phyloP scores from a whole-genome alignment of 1,284 basidiomycete genomes.

The Stygiomarasmius scandens region DNA sequence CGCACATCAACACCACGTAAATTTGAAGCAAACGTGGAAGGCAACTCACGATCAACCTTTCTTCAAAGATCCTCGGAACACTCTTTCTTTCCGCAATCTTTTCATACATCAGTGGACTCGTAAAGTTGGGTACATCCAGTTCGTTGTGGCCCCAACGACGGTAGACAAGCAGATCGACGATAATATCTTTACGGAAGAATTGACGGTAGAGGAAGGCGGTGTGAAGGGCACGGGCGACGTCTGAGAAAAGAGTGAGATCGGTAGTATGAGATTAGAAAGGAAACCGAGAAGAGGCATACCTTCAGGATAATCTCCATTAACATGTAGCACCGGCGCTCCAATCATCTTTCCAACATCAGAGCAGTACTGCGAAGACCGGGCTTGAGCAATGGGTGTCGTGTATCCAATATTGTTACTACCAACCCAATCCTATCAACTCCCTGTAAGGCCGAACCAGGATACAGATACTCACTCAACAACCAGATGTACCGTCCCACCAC shows the following conservation, averaged over 20 bases:
- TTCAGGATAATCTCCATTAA: constrained; percentile 90
- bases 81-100: constrained; percentile 77
- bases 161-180: constrained; percentile 88
- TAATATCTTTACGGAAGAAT: constrained; percentile 85
- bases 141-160: constrained; percentile 91
- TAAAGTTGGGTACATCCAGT: constrained; percentile 88
- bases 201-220: constrained; percentile 83
- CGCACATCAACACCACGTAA: too few species aligned
- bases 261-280: not conserved
- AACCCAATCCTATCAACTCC: too few species aligned
- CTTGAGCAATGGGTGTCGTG: constrained; percentile 82
- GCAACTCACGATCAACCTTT: constrained; percentile 66
- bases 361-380: constrained; percentile 85
- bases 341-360: constrained; percentile 92
- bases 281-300: constrained; percentile 43
- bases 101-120: constrained; percentile 88
- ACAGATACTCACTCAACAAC: constrained; percentile 81
- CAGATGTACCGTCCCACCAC: constrained; percentile 85
- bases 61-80: constrained; percentile 82
- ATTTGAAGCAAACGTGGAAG: too few species aligned
- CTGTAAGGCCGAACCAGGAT: not conserved
- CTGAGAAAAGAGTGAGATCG: constrained; percentile 35
- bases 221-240: constrained; percentile 78
- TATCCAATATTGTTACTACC: constrained; percentile 82
- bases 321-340: constrained; percentile 86